Conservation (phyloP, 179 eudicot species). For the Spergularia azorica region DNA sequence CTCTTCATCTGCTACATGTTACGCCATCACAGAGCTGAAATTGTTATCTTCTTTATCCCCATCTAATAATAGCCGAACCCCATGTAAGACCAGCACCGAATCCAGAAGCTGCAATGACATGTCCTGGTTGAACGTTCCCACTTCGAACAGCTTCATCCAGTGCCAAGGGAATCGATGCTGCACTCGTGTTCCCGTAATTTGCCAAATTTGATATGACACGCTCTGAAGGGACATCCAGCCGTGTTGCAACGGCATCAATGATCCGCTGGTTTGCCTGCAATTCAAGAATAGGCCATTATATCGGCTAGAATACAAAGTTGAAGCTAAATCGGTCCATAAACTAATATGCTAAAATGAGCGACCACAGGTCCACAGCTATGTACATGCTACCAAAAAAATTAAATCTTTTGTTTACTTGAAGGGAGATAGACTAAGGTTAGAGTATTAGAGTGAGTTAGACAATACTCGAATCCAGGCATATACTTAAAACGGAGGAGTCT, state of each 20-base stretch:
- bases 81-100: conserved; percentile 98
- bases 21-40: neutral
- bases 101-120: conserved; percentile 84
- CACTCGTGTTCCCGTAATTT: conserved; percentile 90
- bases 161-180: conserved; percentile 95
- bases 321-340: too few species aligned
- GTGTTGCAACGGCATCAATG: conserved; percentile 79
- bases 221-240: conserved; percentile 69
- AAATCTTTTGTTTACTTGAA: too few species aligned
- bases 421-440: too few species aligned
- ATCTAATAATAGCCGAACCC: conserved; percentile 90
- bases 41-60: conserved; percentile 52
- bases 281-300: neutral
- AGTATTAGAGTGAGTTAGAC: too few species aligned
- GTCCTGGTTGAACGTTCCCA: conserved; percentile 79
- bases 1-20: conserved; percentile 13
- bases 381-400: too few species aligned
- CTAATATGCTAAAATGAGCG: neutral
- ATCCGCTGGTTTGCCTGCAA: conserved; percentile 95
- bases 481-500: too few species aligned
- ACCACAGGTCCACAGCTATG: too few species aligned
- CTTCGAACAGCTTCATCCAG: conserved; percentile 89
- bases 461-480: too few species aligned
- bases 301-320: neutral
- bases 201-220: conserved; percentile 86